Conservation (phyloP, 2,329 filamentous ascomycete species). For the Pseudopithomyces chartarum region DNA sequence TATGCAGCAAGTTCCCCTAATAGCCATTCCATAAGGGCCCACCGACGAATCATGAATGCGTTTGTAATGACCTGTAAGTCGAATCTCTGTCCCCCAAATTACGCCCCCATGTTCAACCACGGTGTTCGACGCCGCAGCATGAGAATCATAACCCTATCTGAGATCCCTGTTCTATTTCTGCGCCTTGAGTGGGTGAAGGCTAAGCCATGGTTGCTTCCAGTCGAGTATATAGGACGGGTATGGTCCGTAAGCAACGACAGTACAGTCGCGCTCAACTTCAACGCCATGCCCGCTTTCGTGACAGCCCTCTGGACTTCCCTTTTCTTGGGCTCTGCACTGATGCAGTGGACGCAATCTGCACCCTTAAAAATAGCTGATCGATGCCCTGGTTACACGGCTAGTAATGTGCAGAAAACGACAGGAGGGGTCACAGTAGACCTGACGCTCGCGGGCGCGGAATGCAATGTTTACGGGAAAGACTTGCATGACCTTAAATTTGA, state of each 20-base stretch:
- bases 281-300: slow-evolving; percentile 28
- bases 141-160: background rate
- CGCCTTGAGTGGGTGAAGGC: slow-evolving; percentile 24
- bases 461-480: slow-evolving; percentile 64
- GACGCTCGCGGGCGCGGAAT: slow-evolving; percentile 68
- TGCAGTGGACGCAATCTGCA: slow-evolving; percentile 25
- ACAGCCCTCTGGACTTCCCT: slow-evolving; percentile 28
- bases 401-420: slow-evolving; percentile 58
- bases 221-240: slow-evolving; percentile 39
- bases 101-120: slow-evolving; percentile 11
- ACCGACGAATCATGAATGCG: slow-evolving; percentile 26
- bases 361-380: slow-evolving; percentile 27
- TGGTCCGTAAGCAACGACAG: slow-evolving; percentile 30
- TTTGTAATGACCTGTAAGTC: slow-evolving; percentile 39
- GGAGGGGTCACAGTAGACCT: slow-evolving; percentile 70
- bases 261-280: slow-evolving; percentile 15
- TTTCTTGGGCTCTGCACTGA: slow-evolving; percentile 26
- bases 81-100: slow-evolving; percentile 12
- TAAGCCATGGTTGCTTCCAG: slow-evolving; percentile 27
- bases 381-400: slow-evolving; percentile 72
- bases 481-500: slow-evolving; percentile 59
- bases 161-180: slow-evolving; percentile 5
- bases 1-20: slow-evolving; percentile 15
- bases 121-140: background rate
- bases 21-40: slow-evolving; percentile 1